phyloP scores from a whole-genome alignment of 1,139 yeast genomes.

The Blastobotrys ciferrii region DNA sequence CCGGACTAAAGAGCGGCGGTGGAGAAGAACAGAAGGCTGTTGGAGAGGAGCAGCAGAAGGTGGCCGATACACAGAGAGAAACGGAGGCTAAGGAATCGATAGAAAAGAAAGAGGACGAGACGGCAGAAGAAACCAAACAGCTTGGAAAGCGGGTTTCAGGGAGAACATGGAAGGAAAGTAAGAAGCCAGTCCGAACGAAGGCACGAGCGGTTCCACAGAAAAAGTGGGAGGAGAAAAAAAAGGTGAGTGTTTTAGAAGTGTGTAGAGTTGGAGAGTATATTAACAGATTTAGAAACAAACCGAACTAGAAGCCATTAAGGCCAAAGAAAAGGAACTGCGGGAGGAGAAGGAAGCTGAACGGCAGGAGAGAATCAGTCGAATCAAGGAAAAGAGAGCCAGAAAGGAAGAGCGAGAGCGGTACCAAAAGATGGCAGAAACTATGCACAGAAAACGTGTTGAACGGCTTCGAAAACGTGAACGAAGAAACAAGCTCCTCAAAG shows the following conservation, averaged over 20 bases:
- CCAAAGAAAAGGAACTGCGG: conserved; percentile 38
- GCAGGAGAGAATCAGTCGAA: conserved; percentile 31
- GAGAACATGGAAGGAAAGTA: conserved; percentile 39
- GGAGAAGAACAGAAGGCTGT: conserved; percentile 1
- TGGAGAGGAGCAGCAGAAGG: neutral
- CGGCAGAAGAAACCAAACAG: neutral
- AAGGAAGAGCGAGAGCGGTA: conserved; percentile 45
- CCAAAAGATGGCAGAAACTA: conserved; percentile 39
- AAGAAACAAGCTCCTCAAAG: conserved; percentile 44
- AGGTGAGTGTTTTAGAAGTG: conserved; percentile 11
- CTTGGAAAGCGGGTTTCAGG: conserved; percentile 29
- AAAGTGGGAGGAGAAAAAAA: conserved; percentile 38
- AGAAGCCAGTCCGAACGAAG: conserved; percentile 34
- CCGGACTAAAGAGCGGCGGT: conserved; percentile 18
- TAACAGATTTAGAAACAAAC: conserved; percentile 23
- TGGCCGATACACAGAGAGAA: neutral
- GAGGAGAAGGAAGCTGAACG: conserved; percentile 38
- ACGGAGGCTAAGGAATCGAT: conserved; percentile 1
- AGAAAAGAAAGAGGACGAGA: neutral
- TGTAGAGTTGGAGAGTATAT: too few relatives aligned
- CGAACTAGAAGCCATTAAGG: conserved; percentile 33
- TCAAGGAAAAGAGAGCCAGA: conserved; percentile 38
- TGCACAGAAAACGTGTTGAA: conserved; percentile 45
- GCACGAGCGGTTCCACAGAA: conserved; percentile 30
- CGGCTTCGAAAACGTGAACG: conserved; percentile 41